phyloP scores from a whole-genome alignment of 2,329 filamentous ascomycete genomes.

The Cytospora piceae region DNA sequence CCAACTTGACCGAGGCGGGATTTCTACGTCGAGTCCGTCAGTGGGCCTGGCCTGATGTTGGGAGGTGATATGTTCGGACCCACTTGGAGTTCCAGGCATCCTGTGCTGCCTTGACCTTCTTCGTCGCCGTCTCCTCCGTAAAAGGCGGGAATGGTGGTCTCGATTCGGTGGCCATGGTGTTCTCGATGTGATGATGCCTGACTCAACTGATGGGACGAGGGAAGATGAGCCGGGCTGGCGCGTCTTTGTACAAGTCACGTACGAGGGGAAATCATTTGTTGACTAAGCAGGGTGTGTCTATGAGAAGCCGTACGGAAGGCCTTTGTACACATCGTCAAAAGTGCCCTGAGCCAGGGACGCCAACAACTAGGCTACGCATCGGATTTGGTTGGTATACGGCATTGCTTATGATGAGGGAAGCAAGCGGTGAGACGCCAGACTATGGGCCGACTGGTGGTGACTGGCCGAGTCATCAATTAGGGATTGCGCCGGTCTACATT shows the following conservation, averaged over 20 bases:
- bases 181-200: not conserved
- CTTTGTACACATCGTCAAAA: too few relatives aligned
- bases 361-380: not conserved
- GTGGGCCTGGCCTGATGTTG: not conserved
- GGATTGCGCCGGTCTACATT: too few relatives aligned
- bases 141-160: constrained; percentile 69
- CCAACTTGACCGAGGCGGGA: constrained; percentile 66
- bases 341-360: not conserved
- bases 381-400: not conserved
- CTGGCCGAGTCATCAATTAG: too few relatives aligned
- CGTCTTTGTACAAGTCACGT: not conserved
- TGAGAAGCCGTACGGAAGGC: not conserved
- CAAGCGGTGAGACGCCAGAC: not conserved
- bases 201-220: not conserved
- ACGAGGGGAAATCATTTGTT: not conserved
- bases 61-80: constrained; percentile 28
- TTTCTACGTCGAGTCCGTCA: constrained; percentile 50
- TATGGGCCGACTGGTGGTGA: not conserved
- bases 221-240: too few relatives aligned
- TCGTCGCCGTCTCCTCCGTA: constrained; percentile 68
- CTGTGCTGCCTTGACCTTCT: constrained; percentile 84
- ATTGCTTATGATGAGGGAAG: not conserved
- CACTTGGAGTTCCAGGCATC: constrained; percentile 81
- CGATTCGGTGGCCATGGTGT: constrained; percentile 34
- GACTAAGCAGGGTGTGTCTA: not conserved